A percentile compares a stretch with the other conserved stretches of the same genome.
These are phyloP conservation scores for Fusarium sp. DNA, from an alignment of 2,329 filamentous ascomycete species.

Conservation along the genomic window DNA sequence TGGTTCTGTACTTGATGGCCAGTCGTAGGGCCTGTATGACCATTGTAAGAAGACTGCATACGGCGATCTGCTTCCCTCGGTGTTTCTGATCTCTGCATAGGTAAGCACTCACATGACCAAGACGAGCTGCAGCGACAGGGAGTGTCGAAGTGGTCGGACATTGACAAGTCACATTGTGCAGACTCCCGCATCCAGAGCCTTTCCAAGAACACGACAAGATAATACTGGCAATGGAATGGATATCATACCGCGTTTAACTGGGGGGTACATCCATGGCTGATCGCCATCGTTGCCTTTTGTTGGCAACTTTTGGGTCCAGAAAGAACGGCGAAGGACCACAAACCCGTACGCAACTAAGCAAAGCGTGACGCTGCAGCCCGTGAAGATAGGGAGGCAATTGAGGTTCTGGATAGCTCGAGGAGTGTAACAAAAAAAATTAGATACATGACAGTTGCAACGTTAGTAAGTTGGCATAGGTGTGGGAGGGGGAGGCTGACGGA, in stretches of 20 bases:
- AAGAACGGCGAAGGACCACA: not conserved
- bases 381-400: not conserved
- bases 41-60: not conserved
- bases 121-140: slow-evolving; percentile 33
- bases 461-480: not conserved
- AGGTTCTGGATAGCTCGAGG: not conserved
- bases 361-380: not conserved
- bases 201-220: not conserved
- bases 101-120: slow-evolving; percentile 41
- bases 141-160: not conserved
- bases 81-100: not conserved
- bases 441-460: not conserved
- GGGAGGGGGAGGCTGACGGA: not conserved
- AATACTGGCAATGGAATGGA: not conserved
- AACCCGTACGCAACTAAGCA: not conserved
- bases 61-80: not conserved
- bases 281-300: not conserved
- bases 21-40: not conserved
- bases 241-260: not conserved
- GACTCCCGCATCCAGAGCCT: not conserved
- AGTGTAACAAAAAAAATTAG: not conserved
- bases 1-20: not conserved
- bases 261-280: not conserved
- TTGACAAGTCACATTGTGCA: slow-evolving; percentile 1
- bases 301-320: not conserved